These are phyloP conservation scores for Kwoniella sp. DNA, from an alignment of 768 basidiomycete genomes.

Conservation along the genomic window DNA sequence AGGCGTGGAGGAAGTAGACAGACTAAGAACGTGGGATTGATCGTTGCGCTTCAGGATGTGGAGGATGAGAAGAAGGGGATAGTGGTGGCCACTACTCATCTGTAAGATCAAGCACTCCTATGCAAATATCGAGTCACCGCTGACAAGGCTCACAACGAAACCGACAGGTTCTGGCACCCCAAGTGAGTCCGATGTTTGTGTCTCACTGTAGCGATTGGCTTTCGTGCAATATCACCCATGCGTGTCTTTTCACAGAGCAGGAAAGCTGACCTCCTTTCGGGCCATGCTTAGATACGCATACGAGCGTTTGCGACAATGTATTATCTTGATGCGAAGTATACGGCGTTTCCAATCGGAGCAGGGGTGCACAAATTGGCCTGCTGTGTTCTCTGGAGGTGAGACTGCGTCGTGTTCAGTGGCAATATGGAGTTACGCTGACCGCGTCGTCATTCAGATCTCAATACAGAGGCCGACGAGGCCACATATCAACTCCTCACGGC, in stretches of 20 bases:
- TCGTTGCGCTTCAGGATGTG: slow-evolving; percentile 67
- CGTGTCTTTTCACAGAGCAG: not conserved
- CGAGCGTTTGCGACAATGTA: slow-evolving; percentile 78
- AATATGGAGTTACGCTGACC: not conserved
- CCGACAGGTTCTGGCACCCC: slow-evolving; percentile 85
- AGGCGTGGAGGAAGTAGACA: slow-evolving; percentile 48
- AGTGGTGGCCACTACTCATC: slow-evolving; percentile 82
- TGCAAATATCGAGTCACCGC: not conserved
- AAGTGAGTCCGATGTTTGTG: slow-evolving; percentile 63
- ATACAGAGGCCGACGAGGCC: slow-evolving; percentile 79
- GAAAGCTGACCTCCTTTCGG: not conserved
- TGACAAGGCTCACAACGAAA: no score
- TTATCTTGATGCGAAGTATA: slow-evolving; percentile 71
- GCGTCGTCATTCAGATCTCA: slow-evolving; percentile 70
- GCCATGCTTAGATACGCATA: slow-evolving; percentile 66
- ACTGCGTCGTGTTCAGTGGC: not conserved
- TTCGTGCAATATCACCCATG: not conserved
- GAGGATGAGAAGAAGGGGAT: slow-evolving; percentile 62
- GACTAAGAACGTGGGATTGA: slow-evolving; percentile 69
- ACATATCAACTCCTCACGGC: slow-evolving; percentile 77
- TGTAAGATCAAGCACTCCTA: no score
- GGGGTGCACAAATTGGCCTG: slow-evolving; percentile 67
- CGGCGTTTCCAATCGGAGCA: slow-evolving; percentile 62
- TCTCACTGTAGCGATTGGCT: no score
- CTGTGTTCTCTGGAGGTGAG: slow-evolving; percentile 80